These are phyloP conservation scores for Podila epicladia DNA, from an alignment of 192 early-diverging fungal genomes.

Conservation along the genomic window DNA sequence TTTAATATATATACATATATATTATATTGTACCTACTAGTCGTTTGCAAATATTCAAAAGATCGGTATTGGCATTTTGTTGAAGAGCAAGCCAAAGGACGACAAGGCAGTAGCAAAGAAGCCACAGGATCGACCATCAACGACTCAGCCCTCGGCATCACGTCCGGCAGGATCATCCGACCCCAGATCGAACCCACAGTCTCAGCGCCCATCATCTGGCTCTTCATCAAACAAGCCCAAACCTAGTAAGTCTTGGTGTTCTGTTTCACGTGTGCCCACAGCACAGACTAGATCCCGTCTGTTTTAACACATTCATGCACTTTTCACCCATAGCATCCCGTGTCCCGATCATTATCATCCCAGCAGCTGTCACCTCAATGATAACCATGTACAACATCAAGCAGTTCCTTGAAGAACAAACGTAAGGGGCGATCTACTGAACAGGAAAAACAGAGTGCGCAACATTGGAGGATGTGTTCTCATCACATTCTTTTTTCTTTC, in stretches of 20 bases:
- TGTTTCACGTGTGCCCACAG: too few species aligned
- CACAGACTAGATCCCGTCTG: background rate
- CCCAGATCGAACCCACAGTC: background rate
- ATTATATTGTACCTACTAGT: background rate
- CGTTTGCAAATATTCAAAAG: slow-evolving; percentile 52
- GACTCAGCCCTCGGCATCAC: slow-evolving; percentile 9
- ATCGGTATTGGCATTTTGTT: slow-evolving; percentile 36
- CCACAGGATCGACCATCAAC: slow-evolving; percentile 24
- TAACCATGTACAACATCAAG: slow-evolving; percentile 92
- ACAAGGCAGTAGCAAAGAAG: slow-evolving; percentile 31
- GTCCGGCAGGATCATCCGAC: slow-evolving; percentile 7
- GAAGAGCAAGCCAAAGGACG: slow-evolving; percentile 48
- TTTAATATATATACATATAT: background rate
- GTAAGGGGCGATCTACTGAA: slow-evolving; percentile 52
- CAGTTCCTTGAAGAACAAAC: slow-evolving; percentile 80
- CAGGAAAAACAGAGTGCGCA: background rate
- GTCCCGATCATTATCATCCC: slow-evolving; percentile 96
- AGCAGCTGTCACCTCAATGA: slow-evolving; percentile 78
- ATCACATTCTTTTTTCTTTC: too few species aligned
- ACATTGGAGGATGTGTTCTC: too few species aligned
- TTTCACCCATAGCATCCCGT: slow-evolving; percentile 17
- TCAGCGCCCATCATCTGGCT: slow-evolving; percentile 35
- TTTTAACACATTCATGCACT: background rate
- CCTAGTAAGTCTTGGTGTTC: slow-evolving; percentile 14
- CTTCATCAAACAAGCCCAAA: slow-evolving; percentile 36